These are phyloP conservation scores for Puccinia coronata DNA, from an alignment of 1,284 basidiomycete genomes.

Conservation along the genomic window DNA sequence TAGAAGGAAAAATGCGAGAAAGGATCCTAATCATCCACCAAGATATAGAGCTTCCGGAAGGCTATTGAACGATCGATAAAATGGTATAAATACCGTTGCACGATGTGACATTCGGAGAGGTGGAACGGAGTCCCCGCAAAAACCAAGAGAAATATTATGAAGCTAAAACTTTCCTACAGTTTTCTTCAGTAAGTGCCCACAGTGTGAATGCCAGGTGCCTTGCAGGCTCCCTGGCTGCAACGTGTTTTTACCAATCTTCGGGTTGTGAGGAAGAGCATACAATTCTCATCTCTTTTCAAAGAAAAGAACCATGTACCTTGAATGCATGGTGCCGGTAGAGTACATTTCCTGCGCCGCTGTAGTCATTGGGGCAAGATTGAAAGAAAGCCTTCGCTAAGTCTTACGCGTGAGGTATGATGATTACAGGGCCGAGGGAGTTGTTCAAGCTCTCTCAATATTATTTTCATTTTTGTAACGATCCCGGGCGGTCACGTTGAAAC, in stretches of 20 bases:
- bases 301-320: too few species aligned
- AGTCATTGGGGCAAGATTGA: neutral
- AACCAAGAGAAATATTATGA: neutral
- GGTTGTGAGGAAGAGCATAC: too few species aligned
- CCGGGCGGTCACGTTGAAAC: neutral
- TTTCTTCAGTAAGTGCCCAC: neutral
- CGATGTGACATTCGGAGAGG: too few species aligned
- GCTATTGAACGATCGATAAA: too few species aligned
- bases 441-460: neutral
- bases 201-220: neutral
- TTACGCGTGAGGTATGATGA: neutral
- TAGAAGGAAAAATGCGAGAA: too few species aligned
- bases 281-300: too few species aligned
- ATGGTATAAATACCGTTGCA: too few species aligned
- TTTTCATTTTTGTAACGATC: too few species aligned
- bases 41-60: too few species aligned
- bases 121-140: neutral
- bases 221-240: neutral
- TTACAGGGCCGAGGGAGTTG: neutral
- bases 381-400: neutral
- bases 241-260: neutral
- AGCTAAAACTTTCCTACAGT: constrained; percentile 2
- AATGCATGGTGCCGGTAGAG: neutral
- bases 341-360: neutral
- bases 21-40: too few species aligned